phyloP scores from a whole-genome alignment of 2,329 filamentous ascomycete species.

The Trichoderma arundinaceum region DNA sequence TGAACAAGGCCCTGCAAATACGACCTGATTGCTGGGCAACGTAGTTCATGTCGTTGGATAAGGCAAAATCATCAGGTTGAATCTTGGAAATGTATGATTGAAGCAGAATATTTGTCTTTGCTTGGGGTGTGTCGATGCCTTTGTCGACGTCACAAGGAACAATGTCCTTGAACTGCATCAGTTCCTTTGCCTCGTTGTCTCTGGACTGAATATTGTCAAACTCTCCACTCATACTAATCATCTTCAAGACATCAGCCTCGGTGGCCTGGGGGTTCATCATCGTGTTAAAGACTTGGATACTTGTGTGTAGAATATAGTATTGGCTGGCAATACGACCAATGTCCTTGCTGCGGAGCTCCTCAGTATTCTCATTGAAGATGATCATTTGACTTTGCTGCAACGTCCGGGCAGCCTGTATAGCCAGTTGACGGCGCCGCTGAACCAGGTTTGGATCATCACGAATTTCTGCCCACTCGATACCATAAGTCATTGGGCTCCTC shows the following conservation, averaged over 20 bases:
- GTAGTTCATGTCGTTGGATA: conserved; percentile 90
- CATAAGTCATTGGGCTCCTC: conserved; percentile 87
- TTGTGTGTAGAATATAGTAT: conserved; percentile 92
- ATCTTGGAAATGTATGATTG: conserved; percentile 92
- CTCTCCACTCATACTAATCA: conserved; percentile 97
- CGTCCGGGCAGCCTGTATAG: conserved; percentile 85
- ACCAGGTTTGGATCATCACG: conserved; percentile 87
- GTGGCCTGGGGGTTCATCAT: conserved; percentile 87
- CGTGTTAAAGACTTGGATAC: conserved; percentile 93
- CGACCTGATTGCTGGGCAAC: conserved; percentile 94
- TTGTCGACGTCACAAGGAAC: conserved; percentile 81
- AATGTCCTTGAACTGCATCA: conserved; percentile 72
- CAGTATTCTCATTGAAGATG: conserved; percentile 93
- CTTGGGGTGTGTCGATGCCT: conserved; percentile 72
- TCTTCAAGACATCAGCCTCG: conserved; percentile 90
- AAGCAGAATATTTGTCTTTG: conserved; percentile 93
- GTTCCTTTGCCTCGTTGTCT: conserved; percentile 87
- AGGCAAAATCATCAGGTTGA: conserved; percentile 88
- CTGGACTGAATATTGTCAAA: conserved; percentile 96
- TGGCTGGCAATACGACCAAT: conserved; percentile 96
- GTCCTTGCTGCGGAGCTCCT: conserved; percentile 92
- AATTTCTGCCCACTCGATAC: conserved; percentile 92
- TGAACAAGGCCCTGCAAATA: conserved; percentile 93
- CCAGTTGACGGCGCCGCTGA: conserved; percentile 80
- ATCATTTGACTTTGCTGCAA: conserved; percentile 98